Percentiles rank a stretch among this genome's conserved stretches.
Conservation (phyloP, 2,329 filamentous ascomycete species). For the Pochonia chlamydosporia region DNA sequence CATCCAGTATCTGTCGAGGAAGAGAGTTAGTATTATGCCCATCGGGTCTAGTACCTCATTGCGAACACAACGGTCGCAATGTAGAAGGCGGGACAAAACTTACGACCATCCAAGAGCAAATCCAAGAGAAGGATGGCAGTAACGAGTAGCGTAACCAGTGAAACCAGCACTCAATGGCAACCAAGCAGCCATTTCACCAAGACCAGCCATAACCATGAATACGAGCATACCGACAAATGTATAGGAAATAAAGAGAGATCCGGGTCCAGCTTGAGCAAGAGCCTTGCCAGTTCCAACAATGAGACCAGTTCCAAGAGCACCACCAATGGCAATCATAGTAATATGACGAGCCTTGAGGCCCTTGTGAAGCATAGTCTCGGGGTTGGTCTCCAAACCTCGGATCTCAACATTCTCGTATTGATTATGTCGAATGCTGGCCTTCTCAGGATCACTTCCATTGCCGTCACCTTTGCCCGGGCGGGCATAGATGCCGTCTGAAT, state of each 20-base stretch:
- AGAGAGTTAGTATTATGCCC: background rate
- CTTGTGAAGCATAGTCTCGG: constrained; percentile 43
- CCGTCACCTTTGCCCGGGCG: constrained; percentile 10
- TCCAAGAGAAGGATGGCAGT: constrained; percentile 74
- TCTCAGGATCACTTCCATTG: constrained; percentile 13
- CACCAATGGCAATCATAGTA: constrained; percentile 64
- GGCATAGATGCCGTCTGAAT: constrained; percentile 12
- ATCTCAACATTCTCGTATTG: constrained; percentile 26
- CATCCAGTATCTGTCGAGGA: constrained; percentile 48
- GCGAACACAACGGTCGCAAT: too few relatives aligned
- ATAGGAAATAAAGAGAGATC: constrained; percentile 66
- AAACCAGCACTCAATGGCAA: constrained; percentile 73
- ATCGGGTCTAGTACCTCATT: background rate
- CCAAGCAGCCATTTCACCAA: constrained; percentile 84
- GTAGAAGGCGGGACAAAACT: constrained; percentile 20
- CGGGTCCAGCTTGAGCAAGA: constrained; percentile 51
- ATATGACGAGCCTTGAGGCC: constrained; percentile 50
- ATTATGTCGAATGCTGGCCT: constrained; percentile 9
- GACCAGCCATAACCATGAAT: constrained; percentile 73
- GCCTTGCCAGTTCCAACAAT: constrained; percentile 62
- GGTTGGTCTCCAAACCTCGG: constrained; percentile 42
- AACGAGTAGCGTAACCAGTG: constrained; percentile 73
- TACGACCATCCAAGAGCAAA: constrained; percentile 72
- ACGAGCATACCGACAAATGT: constrained; percentile 65
- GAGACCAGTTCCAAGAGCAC: constrained; percentile 68